Evolutionary conservation across 306 rosid genomes (phyloP).

Genomic region (Erythrophleum fordii): DNA sequence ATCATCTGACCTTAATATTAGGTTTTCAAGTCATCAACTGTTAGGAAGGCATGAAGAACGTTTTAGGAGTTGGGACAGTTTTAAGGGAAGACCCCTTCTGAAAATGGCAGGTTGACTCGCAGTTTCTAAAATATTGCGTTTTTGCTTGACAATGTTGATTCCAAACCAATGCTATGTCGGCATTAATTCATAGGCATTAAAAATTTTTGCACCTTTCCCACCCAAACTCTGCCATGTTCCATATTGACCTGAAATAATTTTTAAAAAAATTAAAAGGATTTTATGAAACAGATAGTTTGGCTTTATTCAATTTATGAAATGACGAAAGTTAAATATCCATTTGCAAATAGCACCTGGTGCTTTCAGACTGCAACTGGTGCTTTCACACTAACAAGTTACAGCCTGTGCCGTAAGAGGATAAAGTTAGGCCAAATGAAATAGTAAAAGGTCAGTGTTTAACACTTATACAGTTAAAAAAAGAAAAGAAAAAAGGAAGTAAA

Average conservation of each 20-base stretch:
- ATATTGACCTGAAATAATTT: not conserved
- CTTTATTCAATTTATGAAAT: no score
- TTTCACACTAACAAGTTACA: no score
- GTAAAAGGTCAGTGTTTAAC: not conserved
- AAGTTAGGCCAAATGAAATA: not conserved
- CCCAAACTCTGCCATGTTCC: not conserved
- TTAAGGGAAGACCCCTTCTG: not conserved
- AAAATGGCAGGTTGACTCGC: not conserved
- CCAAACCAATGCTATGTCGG: constrained; percentile 20
- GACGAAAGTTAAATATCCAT: no score
- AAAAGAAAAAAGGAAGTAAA: no score
- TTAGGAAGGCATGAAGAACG: not conserved
- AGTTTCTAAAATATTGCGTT: not conserved
- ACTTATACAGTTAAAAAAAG: no score
- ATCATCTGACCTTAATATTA: no score
- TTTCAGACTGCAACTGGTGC: no score
- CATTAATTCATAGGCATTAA: not conserved
- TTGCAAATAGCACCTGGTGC: no score
- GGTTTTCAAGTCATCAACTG: not conserved
- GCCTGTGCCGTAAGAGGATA: not conserved
- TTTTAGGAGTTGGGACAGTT: not conserved
- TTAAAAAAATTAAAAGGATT: no score
- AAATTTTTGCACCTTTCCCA: not conserved
- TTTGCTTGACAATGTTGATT: not conserved
- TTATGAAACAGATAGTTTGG: no score